Conservation (phyloP, 371 early-diverging fungal genomes). For the Mucor plumbeus region DNA sequence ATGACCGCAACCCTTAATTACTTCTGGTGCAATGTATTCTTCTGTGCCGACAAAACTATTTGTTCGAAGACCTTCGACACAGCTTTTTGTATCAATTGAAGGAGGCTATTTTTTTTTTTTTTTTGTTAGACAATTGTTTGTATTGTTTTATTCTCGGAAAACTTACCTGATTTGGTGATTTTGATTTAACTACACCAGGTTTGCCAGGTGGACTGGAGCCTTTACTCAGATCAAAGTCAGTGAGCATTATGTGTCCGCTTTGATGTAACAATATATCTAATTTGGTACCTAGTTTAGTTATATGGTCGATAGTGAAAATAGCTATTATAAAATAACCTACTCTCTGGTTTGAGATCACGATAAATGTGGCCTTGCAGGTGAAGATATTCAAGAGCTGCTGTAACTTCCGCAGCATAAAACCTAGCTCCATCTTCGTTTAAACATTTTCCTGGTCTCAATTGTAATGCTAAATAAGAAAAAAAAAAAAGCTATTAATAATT, state of each 20-base stretch:
- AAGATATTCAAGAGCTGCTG: conserved; percentile 92
- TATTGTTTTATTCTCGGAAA: neutral
- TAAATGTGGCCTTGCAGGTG: conserved; percentile 97
- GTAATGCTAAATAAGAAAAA: conserved; percentile 63
- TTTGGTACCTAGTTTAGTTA: neutral
- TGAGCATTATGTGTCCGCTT: conserved; percentile 96
- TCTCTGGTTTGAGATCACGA: conserved; percentile 99
- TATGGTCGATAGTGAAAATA: too few species aligned
- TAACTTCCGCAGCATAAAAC: conserved; percentile 98
- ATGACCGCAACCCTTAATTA: conserved; percentile 92
- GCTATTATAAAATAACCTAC: conserved; percentile 54
- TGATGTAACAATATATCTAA: conserved; percentile 91
- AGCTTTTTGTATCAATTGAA: conserved; percentile 84
- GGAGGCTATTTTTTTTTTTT: conserved; percentile 45
- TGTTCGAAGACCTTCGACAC: conserved; percentile 85
- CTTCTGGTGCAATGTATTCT: conserved; percentile 97
- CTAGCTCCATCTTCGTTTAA: conserved; percentile 87
- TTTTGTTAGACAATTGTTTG: neutral
- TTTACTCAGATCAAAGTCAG: conserved; percentile 96
- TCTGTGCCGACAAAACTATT: conserved; percentile 98
- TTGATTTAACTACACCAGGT: conserved; percentile 77
- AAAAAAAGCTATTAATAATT: neutral
- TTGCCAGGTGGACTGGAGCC: conserved; percentile 78
- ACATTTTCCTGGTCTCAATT: conserved; percentile 84
- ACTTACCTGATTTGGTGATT: conserved; percentile 54